Conservation (phyloP, 345 rosid species). For the Boechera divaricarpa region DNA sequence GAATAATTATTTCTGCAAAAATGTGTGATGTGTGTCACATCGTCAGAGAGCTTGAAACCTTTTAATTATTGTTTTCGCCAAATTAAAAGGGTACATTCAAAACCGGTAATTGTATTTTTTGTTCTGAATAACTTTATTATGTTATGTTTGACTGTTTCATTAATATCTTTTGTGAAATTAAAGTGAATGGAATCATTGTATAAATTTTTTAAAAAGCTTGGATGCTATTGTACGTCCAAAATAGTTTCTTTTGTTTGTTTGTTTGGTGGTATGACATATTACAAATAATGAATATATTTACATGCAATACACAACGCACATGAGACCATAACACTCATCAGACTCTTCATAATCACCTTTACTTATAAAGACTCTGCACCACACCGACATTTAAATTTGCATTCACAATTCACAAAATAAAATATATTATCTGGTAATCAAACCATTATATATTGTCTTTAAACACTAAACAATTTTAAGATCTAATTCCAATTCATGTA, state of each 20-base stretch:
- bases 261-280: not conserved
- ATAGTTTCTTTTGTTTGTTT: not conserved
- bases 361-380: not conserved
- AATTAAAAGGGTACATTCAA: not conserved
- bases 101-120: not conserved
- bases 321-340: not conserved
- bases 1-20: constrained; percentile 18
- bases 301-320: not conserved
- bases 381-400: not conserved
- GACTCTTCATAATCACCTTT: not conserved
- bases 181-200: not conserved
- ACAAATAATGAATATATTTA: not conserved
- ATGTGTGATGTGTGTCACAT: constrained; percentile 21
- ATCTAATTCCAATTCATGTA: not conserved
- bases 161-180: not conserved
- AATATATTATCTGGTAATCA: not conserved
- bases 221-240: not conserved
- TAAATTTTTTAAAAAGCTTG: not conserved
- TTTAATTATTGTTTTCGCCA: constrained; percentile 16
- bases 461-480: not conserved
- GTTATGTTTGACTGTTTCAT: not conserved
- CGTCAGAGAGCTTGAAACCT: constrained; percentile 16
- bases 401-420: not conserved
- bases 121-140: not conserved
- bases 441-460: not conserved